Evolutionary conservation across 495 filamentous ascomycete genomes (phyloP).

Genomic region (Cercophora sp.): DNA sequence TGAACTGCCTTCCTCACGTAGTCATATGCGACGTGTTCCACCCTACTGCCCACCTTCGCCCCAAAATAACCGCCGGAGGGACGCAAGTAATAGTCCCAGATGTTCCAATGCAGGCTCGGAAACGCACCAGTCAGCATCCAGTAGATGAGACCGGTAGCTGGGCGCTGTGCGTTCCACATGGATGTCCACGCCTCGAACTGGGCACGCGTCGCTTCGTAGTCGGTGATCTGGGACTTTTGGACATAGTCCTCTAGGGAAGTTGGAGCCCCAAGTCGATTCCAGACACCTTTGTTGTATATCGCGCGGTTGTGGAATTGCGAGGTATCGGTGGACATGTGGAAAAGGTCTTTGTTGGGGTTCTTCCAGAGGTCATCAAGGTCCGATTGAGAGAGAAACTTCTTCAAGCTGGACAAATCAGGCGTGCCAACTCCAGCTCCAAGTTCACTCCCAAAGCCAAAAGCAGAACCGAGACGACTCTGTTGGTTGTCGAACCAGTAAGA

Average conservation of each 20-base stretch:
- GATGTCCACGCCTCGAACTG: slow-evolving; percentile 56
- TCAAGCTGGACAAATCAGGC: slow-evolving; percentile 51
- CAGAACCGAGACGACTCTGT: slow-evolving; percentile 45
- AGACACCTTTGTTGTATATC: slow-evolving; percentile 55
- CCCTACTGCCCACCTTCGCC: slow-evolving; percentile 47
- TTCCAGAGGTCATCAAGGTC: slow-evolving; percentile 57
- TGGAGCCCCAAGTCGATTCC: slow-evolving; percentile 51
- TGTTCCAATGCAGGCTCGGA: slow-evolving; percentile 63
- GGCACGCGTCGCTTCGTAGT: slow-evolving; percentile 60
- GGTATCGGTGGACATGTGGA: slow-evolving; percentile 55
- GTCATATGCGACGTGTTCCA: slow-evolving; percentile 57
- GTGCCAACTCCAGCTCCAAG: slow-evolving; percentile 59
- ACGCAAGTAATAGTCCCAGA: slow-evolving; percentile 61
- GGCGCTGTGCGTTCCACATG: slow-evolving; percentile 46
- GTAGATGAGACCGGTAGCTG: slow-evolving; percentile 60
- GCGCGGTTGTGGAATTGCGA: slow-evolving; percentile 52
- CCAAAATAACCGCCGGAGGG: slow-evolving; percentile 59
- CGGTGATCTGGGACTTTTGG: slow-evolving; percentile 48
- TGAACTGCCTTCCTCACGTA: slow-evolving; percentile 43
- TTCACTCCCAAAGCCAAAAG: slow-evolving; percentile 62
- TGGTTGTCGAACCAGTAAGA: slow-evolving; percentile 57
- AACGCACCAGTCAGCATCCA: slow-evolving; percentile 69
- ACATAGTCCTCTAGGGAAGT: slow-evolving; percentile 39
- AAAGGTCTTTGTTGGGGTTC: slow-evolving; percentile 47
- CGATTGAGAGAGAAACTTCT: slow-evolving; percentile 46